Percentiles rank a stretch among this genome's conserved stretches.
Conservation (phyloP, 2,329 filamentous ascomycete species). For the Colletotrichum liaoningense region DNA sequence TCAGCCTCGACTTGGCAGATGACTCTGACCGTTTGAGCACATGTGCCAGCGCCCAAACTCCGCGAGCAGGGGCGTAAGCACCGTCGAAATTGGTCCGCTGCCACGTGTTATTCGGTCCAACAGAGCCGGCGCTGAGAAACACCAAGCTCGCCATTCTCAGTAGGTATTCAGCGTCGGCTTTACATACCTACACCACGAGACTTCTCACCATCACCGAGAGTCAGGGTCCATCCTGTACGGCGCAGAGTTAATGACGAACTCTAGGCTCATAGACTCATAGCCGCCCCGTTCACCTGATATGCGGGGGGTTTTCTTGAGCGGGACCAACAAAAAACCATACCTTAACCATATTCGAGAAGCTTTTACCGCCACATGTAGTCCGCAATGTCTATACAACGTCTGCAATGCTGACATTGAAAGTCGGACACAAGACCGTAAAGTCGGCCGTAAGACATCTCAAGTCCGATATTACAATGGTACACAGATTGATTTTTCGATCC, state of each 20-base stretch:
- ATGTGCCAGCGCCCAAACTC: constrained; percentile 10
- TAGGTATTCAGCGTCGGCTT: not conserved
- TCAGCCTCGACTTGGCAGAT: not conserved
- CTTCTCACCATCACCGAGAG: not conserved
- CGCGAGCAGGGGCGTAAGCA: not conserved
- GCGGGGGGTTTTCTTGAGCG: not conserved
- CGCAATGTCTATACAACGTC: too few relatives aligned
- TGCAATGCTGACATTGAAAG: not conserved
- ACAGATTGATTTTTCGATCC: not conserved
- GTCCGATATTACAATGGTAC: not conserved
- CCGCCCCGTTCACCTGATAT: constrained; percentile 24
- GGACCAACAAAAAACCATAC: not conserved
- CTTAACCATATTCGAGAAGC: not conserved
- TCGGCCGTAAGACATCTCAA: constrained; percentile 7
- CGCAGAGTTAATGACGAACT: constrained; percentile 8
- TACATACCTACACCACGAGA: not conserved
- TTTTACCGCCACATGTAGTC: not conserved
- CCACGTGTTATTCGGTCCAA: constrained; percentile 24
- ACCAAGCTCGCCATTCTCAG: not conserved
- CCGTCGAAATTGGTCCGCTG: not conserved
- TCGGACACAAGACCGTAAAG: not conserved
- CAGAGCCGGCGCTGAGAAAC: not conserved
- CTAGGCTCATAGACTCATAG: not conserved
- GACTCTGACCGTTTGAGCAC: not conserved
- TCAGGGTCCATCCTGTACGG: constrained; percentile 3